A percentile compares a stretch with the other conserved stretches of the same genome.
Evolutionary conservation across 2,329 filamentous ascomycete genomes (phyloP).

Genomic region (Aspergillus phoenicis): DNA sequence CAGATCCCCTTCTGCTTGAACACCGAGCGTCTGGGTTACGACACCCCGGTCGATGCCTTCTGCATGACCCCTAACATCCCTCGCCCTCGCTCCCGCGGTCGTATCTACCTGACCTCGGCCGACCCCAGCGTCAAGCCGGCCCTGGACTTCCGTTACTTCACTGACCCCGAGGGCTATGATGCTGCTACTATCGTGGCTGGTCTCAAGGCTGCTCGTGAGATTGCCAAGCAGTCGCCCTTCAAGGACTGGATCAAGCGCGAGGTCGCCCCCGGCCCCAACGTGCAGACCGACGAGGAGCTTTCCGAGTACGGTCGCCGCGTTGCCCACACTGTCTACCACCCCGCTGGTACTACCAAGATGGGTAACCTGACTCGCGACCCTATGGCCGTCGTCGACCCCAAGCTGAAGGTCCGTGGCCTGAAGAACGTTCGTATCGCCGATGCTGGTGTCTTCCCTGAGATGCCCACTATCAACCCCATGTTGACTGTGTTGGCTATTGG

Average conservation of each 20-base stretch:
- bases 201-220: conserved; percentile 73
- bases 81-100: conserved; percentile 74
- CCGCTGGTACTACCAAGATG: conserved; percentile 89
- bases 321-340: conserved; percentile 89
- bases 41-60: conserved; percentile 73
- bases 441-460: conserved; percentile 84
- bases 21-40: conserved; percentile 77
- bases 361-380: conserved; percentile 69
- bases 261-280: conserved; percentile 72
- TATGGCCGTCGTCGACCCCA: conserved; percentile 76
- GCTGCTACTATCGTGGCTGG: conserved; percentile 78
- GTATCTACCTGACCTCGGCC: conserved; percentile 73
- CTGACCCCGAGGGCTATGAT: conserved; percentile 81
- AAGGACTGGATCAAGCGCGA: conserved; percentile 81
- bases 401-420: conserved; percentile 72
- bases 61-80: conserved; percentile 94
- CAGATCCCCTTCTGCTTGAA: conserved; percentile 91
- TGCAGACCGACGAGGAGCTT: conserved; percentile 77
- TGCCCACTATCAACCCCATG: conserved; percentile 88
- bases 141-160: conserved; percentile 88
- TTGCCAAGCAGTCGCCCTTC: conserved; percentile 76
- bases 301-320: conserved; percentile 78
- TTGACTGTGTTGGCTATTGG: conserved; percentile 82
- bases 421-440: conserved; percentile 78
- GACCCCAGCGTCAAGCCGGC: conserved; percentile 78